Evolutionary conservation across 768 basidiomycete species (phyloP), one percentile per base, ranked within the genome.

Genomic region (Galerina sulciceps): DNA sequence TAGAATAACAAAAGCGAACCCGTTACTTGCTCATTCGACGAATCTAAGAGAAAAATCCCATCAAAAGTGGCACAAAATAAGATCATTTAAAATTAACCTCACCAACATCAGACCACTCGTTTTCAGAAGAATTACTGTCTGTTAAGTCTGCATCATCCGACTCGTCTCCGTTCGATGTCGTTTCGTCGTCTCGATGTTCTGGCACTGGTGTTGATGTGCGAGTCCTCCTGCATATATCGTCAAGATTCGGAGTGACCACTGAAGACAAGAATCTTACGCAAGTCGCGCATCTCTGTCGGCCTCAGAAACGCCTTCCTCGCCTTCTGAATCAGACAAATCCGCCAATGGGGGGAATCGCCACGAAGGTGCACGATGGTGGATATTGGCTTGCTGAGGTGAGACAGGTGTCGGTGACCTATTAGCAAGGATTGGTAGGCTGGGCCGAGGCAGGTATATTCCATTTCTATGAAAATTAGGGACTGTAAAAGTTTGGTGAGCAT

Each of bases 141-240:
- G 85, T 89, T 48, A 90, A 67, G 65, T 88, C 89, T 20, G 84
- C 86, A 61, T 90, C 76, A 63, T 93, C 93, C 2, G 92, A 93
- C 71, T 94, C 92, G 61, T 93, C 91, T 3, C 84, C 86, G 49
- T 85, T 88, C 9, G 83, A 85, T 65, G 87, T 78, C 53, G 76
- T 79, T 15, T 74, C 75, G 47, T 87, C 83, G 6, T 82, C 81
- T 17, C 55, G 34, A 17, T 68, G 60, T 10, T 75, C 73, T 45
- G 73, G 59, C 20, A 75, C 59, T 5, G 80, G 80, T 4, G 79
- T 78, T 23, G 72, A 69, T 10, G 83, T 77, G 20, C 88, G 85
- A 6, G 83, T 84, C 63, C 77, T 78, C 49, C 87, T 88, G 62
- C 41, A 57, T 26, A 26, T 50, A 54, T 23, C 17, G 45, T 56